A percentile compares a stretch with the other conserved stretches of the same genome.
Conservation (phyloP, 2,329 filamentous ascomycete species). For the Alternaria novae-zelandiae region DNA sequence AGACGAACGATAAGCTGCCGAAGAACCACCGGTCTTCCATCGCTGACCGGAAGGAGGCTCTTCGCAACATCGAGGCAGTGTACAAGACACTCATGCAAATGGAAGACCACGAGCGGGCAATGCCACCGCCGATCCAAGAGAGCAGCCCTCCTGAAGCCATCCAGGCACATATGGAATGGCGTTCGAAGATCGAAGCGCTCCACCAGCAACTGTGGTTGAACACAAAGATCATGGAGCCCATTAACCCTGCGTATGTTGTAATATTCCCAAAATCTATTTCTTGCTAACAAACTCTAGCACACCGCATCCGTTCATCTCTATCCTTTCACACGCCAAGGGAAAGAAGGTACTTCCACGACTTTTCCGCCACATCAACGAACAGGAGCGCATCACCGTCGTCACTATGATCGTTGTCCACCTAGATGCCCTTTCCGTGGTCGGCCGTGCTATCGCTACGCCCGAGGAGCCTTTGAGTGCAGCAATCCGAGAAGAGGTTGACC, state of each 20-base stretch:
- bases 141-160: constrained; percentile 71
- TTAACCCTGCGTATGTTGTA: constrained; percentile 61
- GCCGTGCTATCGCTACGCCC: constrained; percentile 74
- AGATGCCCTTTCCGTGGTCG: constrained; percentile 88
- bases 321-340: constrained; percentile 92
- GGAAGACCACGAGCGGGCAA: constrained; percentile 87
- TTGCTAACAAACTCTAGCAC: constrained; percentile 53
- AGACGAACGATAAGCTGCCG: constrained; percentile 61
- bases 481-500: constrained; percentile 88
- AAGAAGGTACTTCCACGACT: constrained; percentile 95
- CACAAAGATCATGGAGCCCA: constrained; percentile 92
- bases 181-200: constrained; percentile 71
- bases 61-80: constrained; percentile 86
- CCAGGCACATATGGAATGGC: constrained; percentile 80
- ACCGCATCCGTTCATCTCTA: constrained; percentile 91
- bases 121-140: constrained; percentile 72
- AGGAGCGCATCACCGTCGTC: constrained; percentile 92
- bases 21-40: constrained; percentile 60
- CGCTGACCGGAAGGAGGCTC: constrained; percentile 78
- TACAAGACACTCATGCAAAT: constrained; percentile 90
- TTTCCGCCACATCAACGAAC: constrained; percentile 89
- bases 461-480: constrained; percentile 72
- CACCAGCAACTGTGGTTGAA: constrained; percentile 84
- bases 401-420: constrained; percentile 96
- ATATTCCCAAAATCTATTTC: not conserved